Evolutionary conservation across 1,284 basidiomycete species (phyloP).

Genomic region (Hypsizygus ulmarius): DNA sequence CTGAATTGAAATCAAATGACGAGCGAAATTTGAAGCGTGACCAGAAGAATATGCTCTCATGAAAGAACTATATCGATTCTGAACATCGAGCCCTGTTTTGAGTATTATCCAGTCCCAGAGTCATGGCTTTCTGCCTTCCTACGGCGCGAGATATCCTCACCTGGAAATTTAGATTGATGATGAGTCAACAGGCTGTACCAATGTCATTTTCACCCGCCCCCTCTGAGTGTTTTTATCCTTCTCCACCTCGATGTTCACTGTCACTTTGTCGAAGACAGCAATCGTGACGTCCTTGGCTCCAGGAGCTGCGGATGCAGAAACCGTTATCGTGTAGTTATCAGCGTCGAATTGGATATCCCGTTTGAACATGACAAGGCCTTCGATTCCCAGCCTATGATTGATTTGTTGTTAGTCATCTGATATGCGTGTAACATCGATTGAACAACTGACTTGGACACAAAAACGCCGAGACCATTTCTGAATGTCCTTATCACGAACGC

Average conservation of each 20-base stretch:
- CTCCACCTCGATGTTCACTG: conserved; percentile 87
- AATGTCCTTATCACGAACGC: conserved; percentile 96
- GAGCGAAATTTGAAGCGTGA: no score
- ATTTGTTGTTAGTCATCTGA: background rate
- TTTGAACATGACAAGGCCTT: conserved; percentile 93
- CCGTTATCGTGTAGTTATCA: conserved; percentile 83
- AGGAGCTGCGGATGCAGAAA: conserved; percentile 46
- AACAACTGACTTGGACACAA: conserved; percentile 81
- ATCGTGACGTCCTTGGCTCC: conserved; percentile 54
- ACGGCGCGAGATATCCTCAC: no score
- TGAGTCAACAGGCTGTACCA: conserved; percentile 73
- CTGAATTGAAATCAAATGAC: no score
- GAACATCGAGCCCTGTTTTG: no score
- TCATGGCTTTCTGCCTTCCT: no score
- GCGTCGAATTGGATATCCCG: conserved; percentile 86
- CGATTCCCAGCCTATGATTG: conserved; percentile 76
- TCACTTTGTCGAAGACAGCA: conserved; percentile 91
- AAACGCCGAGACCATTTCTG: conserved; percentile 93
- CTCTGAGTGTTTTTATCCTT: conserved; percentile 95
- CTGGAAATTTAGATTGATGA: conserved; percentile 27
- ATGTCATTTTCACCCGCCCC: conserved; percentile 87
- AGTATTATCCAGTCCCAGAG: no score
- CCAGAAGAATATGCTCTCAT: no score
- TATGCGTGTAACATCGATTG: background rate
- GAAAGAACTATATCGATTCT: no score